A percentile compares a stretch with the other conserved stretches of the same genome.
Evolutionary conservation across 345 rosid genomes (phyloP).

Genomic region (Luvunga scandens): DNA sequence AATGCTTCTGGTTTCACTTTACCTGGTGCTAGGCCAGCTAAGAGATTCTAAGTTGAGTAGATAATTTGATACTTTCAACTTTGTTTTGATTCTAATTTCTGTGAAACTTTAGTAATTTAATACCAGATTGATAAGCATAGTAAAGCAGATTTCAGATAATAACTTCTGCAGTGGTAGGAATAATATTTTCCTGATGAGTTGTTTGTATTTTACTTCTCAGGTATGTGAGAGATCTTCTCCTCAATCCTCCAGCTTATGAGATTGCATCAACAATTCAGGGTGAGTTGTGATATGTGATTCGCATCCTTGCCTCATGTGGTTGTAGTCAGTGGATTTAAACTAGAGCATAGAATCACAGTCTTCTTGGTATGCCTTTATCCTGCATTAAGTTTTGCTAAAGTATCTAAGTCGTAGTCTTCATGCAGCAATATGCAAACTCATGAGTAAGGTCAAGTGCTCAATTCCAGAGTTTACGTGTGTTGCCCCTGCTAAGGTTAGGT

Average conservation of each 20-base stretch:
- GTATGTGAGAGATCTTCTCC: conserved; percentile 87
- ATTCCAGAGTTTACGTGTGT: conserved; percentile 92
- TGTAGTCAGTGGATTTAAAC: neutral
- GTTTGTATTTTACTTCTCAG: conserved; percentile 33
- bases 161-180: neutral
- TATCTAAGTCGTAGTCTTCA: conserved; percentile 12
- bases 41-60: neutral
- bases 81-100: neutral
- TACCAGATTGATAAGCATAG: neutral
- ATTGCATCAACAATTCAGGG: conserved; percentile 90
- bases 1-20: neutral
- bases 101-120: neutral
- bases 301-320: neutral
- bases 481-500: conserved; percentile 81
- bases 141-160: neutral
- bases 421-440: conserved; percentile 84
- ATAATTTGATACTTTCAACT: neutral
- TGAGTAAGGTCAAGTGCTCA: conserved; percentile 73
- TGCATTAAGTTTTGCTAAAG: neutral
- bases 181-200: conserved; percentile 10
- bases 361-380: neutral
- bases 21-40: neutral
- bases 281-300: conserved; percentile 19
- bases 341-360: neutral
- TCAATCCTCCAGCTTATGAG: conserved; percentile 92